Percentiles rank a stretch among this genome's conserved stretches.
Conservation (phyloP, 225 moss, liverwort and hornwort genomes). For the Pseudoscleropodium purum region DNA sequence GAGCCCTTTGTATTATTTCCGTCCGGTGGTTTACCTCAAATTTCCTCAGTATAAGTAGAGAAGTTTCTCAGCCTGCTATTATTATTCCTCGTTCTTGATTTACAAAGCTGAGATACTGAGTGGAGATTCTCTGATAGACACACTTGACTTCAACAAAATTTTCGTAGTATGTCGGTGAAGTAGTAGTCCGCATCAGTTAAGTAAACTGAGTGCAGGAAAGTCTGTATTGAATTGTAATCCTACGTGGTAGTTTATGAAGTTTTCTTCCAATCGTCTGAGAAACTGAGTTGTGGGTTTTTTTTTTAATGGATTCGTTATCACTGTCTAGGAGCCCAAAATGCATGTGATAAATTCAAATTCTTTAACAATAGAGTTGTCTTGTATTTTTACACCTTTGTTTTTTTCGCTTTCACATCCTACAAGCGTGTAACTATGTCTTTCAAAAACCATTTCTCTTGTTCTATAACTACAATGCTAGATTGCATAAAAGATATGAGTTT, state of each 20-base stretch:
- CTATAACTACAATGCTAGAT: neutral
- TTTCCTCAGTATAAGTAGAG: neutral
- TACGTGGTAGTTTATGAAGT: neutral
- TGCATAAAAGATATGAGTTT: neutral
- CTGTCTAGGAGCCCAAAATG: neutral
- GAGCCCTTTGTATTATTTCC: neutral
- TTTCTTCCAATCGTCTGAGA: neutral
- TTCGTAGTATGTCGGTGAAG: neutral
- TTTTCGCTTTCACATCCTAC: neutral
- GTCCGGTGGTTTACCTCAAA: neutral
- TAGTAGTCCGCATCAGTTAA: neutral
- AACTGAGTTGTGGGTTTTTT: neutral
- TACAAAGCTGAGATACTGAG: neutral
- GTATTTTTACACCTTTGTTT: neutral
- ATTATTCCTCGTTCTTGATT: neutral
- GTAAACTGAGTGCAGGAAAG: neutral
- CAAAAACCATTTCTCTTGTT: neutral
- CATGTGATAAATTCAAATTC: neutral
- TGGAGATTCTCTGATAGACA: neutral
- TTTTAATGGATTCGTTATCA: neutral
- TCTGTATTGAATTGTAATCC: neutral
- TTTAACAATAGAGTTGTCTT: too few species aligned
- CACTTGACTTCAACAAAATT: neutral
- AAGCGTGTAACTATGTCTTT: neutral
- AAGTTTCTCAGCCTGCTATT: neutral